Conservation (phyloP, 306 rosid genomes). For the Acacia melanoxylon region DNA sequence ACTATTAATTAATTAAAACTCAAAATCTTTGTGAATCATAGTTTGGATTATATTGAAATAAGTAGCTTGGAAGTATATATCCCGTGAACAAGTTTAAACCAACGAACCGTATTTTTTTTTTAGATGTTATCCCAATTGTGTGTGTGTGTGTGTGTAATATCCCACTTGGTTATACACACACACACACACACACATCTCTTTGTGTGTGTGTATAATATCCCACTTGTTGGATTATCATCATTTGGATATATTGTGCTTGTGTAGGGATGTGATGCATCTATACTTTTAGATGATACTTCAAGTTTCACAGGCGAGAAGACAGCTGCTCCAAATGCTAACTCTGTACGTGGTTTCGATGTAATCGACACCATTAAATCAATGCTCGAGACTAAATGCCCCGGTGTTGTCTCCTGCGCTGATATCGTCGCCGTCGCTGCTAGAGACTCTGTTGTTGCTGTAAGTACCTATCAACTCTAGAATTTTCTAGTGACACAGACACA, state of each 20-base stretch:
- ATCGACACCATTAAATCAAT: conserved; percentile 54
- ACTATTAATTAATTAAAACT: too few species aligned
- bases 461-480: background rate
- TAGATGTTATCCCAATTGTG: too few species aligned
- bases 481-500: background rate
- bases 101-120: background rate
- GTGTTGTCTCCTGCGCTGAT: conserved; percentile 69
- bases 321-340: conserved; percentile 50
- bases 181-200: too few species aligned
- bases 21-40: too few species aligned
- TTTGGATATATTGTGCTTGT: background rate
- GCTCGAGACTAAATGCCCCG: conserved; percentile 46
- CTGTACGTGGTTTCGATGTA: conserved; percentile 57
- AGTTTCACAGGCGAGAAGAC: conserved; percentile 62
- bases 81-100: background rate
- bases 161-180: too few species aligned
- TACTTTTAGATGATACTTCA: conserved; percentile 61
- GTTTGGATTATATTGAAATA: background rate
- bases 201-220: background rate
- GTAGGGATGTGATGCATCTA: conserved; percentile 11
- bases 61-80: background rate
- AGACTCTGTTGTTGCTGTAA: conserved; percentile 62
- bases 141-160: too few species aligned
- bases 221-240: background rate
- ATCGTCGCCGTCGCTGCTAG: conserved; percentile 62